Conservation (phyloP, 2,329 filamentous ascomycete species). For the Calycina herbarum region DNA sequence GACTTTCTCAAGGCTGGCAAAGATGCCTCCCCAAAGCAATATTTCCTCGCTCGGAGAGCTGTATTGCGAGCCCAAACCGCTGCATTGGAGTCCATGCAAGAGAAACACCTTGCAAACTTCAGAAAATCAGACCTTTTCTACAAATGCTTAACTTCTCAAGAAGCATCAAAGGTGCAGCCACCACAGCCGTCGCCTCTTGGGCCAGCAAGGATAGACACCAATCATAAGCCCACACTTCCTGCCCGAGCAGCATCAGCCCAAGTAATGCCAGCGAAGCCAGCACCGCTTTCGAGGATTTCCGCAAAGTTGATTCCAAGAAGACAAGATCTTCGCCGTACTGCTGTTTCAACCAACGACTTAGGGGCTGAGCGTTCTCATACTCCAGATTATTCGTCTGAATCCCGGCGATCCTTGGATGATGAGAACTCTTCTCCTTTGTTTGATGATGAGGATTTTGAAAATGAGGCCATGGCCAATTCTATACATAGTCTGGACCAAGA, state of each 20-base stretch:
- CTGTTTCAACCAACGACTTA: constrained; percentile 61
- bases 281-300: constrained; percentile 46
- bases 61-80: constrained; percentile 80
- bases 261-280: constrained; percentile 43
- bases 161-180: constrained; percentile 51
- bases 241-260: constrained; percentile 32
- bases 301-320: constrained; percentile 47
- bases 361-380: constrained; percentile 45
- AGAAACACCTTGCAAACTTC: constrained; percentile 78
- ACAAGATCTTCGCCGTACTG: constrained; percentile 58
- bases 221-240: constrained; percentile 35
- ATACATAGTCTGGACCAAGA: constrained; percentile 79
- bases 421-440: constrained; percentile 61
- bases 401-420: constrained; percentile 72
- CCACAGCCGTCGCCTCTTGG: constrained; percentile 27
- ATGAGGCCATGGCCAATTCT: constrained; percentile 69
- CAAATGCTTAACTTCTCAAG: constrained; percentile 90
- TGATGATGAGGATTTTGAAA: constrained; percentile 78
- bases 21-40: constrained; percentile 75
- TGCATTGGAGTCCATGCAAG: constrained; percentile 81
- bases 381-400: constrained; percentile 37
- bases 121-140: constrained; percentile 93
- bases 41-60: constrained; percentile 77
- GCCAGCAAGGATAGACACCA: constrained; percentile 41
- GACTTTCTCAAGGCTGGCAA: constrained; percentile 78